A percentile compares a stretch with the other conserved stretches of the same genome.
Conservation (phyloP, 2,329 filamentous ascomycete species). For the Iodosphaeria phyllophila region DNA sequence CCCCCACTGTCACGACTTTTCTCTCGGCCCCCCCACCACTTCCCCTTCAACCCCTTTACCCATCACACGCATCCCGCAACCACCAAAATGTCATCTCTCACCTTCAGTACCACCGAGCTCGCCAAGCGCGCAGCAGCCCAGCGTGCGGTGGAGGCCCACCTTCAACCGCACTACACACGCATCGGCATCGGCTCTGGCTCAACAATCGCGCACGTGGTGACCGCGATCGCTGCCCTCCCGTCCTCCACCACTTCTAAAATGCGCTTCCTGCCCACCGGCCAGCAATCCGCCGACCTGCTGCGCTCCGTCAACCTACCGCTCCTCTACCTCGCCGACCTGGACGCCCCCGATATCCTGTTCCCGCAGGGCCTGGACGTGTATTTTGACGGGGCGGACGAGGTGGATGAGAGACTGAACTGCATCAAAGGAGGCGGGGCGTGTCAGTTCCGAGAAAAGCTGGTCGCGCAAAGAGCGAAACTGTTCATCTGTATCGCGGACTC, state of each 20-base stretch:
- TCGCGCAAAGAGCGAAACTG: slow-evolving; percentile 65
- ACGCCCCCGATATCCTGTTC: slow-evolving; percentile 24
- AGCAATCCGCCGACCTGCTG: slow-evolving; percentile 77
- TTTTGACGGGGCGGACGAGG: slow-evolving; percentile 94
- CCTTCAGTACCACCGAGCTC: too few relatives aligned
- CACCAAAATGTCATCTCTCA: too few relatives aligned
- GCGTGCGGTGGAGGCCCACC: slow-evolving; percentile 56
- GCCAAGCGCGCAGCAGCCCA: slow-evolving; percentile 61
- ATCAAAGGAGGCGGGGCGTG: slow-evolving; percentile 98
- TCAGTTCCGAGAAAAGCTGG: slow-evolving; percentile 92
- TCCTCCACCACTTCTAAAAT: slow-evolving; percentile 38
- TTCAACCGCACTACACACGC: slow-evolving; percentile 39
- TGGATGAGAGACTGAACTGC: slow-evolving; percentile 84
- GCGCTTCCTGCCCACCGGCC: slow-evolving; percentile 82
- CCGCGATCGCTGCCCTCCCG: slow-evolving; percentile 51
- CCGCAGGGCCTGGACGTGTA: slow-evolving; percentile 58
- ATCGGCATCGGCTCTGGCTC: slow-evolving; percentile 67
- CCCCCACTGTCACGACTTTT: too few relatives aligned
- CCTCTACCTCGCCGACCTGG: slow-evolving; percentile 59
- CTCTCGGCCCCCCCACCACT: too few relatives aligned
- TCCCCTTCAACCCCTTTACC: too few relatives aligned
- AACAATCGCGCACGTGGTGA: slow-evolving; percentile 71
- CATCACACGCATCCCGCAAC: too few relatives aligned
- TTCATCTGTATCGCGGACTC: slow-evolving; percentile 88
- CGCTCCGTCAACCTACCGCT: slow-evolving; percentile 58